phyloP scores from a whole-genome alignment of 306 rosid species.

The Datisca glomerata region DNA sequence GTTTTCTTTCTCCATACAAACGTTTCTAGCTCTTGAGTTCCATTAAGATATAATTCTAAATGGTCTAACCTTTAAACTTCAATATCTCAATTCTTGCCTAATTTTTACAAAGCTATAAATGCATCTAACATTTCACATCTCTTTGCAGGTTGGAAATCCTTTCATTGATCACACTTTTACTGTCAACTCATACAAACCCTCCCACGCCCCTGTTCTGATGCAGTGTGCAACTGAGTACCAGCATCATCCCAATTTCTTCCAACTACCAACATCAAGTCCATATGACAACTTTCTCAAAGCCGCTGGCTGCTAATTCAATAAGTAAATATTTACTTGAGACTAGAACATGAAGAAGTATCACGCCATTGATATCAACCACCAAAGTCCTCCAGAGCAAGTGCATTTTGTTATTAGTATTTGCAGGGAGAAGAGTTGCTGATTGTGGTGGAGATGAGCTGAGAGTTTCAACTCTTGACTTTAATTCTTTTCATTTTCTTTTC shows the following conservation, averaged over 20 bases:
- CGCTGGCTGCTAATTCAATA: slow-evolving; percentile 68
- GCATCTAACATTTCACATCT: background rate
- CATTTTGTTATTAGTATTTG: too few species aligned
- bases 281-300: slow-evolving; percentile 84
- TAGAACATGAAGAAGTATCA: too few species aligned
- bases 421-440: too few species aligned
- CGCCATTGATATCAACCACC: too few species aligned
- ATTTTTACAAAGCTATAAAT: background rate
- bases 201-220: slow-evolving; percentile 14
- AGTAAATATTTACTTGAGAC: too few species aligned
- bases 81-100: background rate
- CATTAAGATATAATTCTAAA: too few species aligned
- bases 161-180: slow-evolving; percentile 16
- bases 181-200: slow-evolving; percentile 19
- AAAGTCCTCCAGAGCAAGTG: too few species aligned
- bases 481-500: too few species aligned
- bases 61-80: background rate
- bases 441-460: too few species aligned
- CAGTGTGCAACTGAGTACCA: slow-evolving; percentile 37
- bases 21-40: too few species aligned
- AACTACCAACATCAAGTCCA: slow-evolving; percentile 79
- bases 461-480: too few species aligned
- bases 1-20: too few species aligned
- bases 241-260: slow-evolving; percentile 35
- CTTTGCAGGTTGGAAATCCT: slow-evolving; percentile 38